Evolutionary conservation across 2,329 filamentous ascomycete genomes (phyloP), one percentile per base, ranked within the genome.

Genomic region (Rhinocladiella mackenziei): DNA sequence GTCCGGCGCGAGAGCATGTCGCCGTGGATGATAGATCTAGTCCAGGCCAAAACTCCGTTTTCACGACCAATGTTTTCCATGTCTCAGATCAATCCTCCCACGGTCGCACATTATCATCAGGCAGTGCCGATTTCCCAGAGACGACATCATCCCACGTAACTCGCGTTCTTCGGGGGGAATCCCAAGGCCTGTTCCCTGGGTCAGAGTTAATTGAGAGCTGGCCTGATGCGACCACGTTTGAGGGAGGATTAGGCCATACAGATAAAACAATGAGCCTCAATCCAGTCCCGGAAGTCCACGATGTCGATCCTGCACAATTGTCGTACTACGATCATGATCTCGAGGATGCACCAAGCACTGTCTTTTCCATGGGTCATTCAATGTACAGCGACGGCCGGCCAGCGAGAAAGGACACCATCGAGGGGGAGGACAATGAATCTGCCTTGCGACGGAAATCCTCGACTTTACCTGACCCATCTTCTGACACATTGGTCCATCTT

Each of bases 401-500:
- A 3, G 14, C 32, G 11, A 13, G 17, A 19, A 11, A 6, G 8
- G 4, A 22, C 32, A 14, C 10, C 32, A 8, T n/a, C n/a, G n/a
- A n/a, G n/a, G n/a, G n/a, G n/a, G 32, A 19, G 4, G 10, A n/a
- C 18, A 6, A 22, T 20, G 3, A 7, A 5, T n/a, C 17, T 35
- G 10, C 32, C 4, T 35, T n/a, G 5, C 32, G 32, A 20, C 17
- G 32, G 18, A 20, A 17, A 22, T 35, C 17, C 22, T 17, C 26
- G 19, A 11, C 18, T 4, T 22, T 47, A 50, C 41, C 6, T 29
- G 47, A 17, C 38, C 47, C 11, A 20, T 47, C 19, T 13, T 53
- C 7, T 29, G 15, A n/a, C 22, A 35, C 32, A 3, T 20, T 20
- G 32, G 17, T 48, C 5, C 54, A 60, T 48, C 57, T 62, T 37